Evolutionary conservation across 805 yeast genomes (phyloP).

Genomic region (Saccharomyces mikatae): DNA sequence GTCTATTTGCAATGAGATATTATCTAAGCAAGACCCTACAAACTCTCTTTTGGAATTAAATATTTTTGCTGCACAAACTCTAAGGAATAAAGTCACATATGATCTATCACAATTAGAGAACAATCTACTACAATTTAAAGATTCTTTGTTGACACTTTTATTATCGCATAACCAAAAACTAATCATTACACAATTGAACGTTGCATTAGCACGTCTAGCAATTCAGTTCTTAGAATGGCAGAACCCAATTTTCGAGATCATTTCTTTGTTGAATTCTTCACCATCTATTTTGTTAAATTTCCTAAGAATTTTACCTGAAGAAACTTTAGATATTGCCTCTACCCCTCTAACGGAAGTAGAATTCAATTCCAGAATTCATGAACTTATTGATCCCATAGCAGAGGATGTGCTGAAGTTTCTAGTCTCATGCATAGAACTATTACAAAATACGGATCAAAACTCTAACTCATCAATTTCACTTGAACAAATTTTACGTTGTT

Average conservation of each 20-base stretch:
- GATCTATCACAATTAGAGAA: slow-evolving; percentile 68
- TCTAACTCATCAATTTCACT: slow-evolving; percentile 15
- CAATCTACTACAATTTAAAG: slow-evolving; percentile 54
- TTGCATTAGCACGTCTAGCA: slow-evolving; percentile 74
- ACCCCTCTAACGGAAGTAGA: slow-evolving; percentile 79
- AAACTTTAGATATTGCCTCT: slow-evolving; percentile 65
- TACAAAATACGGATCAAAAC: slow-evolving; percentile 27
- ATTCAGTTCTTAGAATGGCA: slow-evolving; percentile 72
- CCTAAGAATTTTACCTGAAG: slow-evolving; percentile 85
- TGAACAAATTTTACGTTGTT: slow-evolving; percentile 53
- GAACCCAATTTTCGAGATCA: slow-evolving; percentile 61
- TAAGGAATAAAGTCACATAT: slow-evolving; percentile 74
- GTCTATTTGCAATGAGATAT: slow-evolving; percentile 54
- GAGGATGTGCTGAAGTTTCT: slow-evolving; percentile 59
- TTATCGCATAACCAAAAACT: slow-evolving; percentile 44
- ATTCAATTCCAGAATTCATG: slow-evolving; percentile 52
- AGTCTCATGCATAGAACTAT: slow-evolving; percentile 34
- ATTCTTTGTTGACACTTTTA: slow-evolving; percentile 54
- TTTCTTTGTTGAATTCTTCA: slow-evolving; percentile 35
- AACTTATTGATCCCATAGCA: slow-evolving; percentile 58
- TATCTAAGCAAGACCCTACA: slow-evolving; percentile 29
- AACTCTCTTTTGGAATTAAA: slow-evolving; percentile 45
- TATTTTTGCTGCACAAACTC: slow-evolving; percentile 85
- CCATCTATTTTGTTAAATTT: slow-evolving; percentile 58
- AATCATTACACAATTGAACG: slow-evolving; percentile 74